Base-by-base conservation (phyloP, 306 rosid genomes). In the Rosa rugosa region DNA sequence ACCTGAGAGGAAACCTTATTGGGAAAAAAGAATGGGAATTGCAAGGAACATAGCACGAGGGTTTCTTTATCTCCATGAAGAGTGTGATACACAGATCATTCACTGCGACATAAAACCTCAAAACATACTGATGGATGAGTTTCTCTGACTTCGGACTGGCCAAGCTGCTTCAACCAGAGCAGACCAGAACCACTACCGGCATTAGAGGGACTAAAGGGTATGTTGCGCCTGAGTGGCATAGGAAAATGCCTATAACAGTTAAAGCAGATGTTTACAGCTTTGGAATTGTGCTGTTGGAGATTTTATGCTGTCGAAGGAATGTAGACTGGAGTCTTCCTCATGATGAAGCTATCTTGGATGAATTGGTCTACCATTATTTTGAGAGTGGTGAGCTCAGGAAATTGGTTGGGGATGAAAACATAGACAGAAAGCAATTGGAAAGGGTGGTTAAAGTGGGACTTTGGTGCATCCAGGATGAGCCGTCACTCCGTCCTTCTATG, bases 101-200 rank as follows among this genome's bases (percentile, higher is more conserved):
- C 83, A 83, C 17, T 83, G 83, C 11, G 86, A 83, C 36, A 40
- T 83, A 22, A 83, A 83, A 41, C 86, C 83, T 22, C 82, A 82
- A 31, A 82, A 82, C 75, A 78, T 82, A 73, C 72, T 83, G 25
- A 74, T 83, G 38, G 83, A 83, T 73, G 73, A 79, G 27, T 7
- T 68, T 83, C 2, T 47, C 83, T 0, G 77, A 78, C 22, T 83
- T 83, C 5, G 86, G 83, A 27, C 49, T 83, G 67, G 56, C 83
- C 4, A 83, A 83, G 80, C 54, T 83, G 62, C n/a, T 79, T 6
- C 72, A 59, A 36, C 65, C 45, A 8, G 80, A 83, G 17, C 80
- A 83, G 40, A 83, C 80, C 27, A 60, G 22, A 75, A 83, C 80
- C n/a, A 36, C 1, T 62, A 79, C 83, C 0, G 74, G 76, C 5